Evolutionary conservation across 352 stramenopile genomes (phyloP), one percentile per base, ranked within the genome.

Genomic region (Phytophthora ramorum): DNA sequence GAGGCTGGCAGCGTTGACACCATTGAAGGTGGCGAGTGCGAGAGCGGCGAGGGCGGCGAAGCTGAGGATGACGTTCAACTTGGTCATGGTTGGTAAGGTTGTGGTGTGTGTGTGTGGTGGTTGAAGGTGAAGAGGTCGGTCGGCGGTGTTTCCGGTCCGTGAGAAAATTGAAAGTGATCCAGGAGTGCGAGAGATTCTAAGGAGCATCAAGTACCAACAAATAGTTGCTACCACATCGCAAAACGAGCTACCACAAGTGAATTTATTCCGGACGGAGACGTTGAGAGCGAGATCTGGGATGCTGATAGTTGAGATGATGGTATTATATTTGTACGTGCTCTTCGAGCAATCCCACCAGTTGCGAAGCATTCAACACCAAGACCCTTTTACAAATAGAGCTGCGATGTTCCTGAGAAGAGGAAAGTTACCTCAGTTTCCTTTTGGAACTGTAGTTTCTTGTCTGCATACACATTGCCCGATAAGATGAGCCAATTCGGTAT

Each of bases 41-140:
- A 63, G 28, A 13, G 30, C 57, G 13, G 58, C 55, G 10, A 32
- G 41, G 37, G 63, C 63, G 10, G 50, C 57, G 38, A 72, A 58
- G 49, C 43, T 63, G 34, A 71, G 43, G 37, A 71, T 58, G 46
- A 63, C 24, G 48, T 58, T 71, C 37, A 71, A 48, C 48, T 71
- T 71, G 64, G 57, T 59, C 57, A 67, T 72, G 30, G 17, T 63
- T 55, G 30, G 4, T 52, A 17, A 20, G 19, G 20, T 51, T 12
- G 8, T 49, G 20, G 12, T n/a, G n/a, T n/a, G n/a, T n/a, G n/a
- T n/a, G 17, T 41, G 14, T 41, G 6, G n/a, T 41, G 35, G 35
- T 17, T 17, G 14, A 41, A 17, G 34, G 9, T 7, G 40, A 43
- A 35, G 28, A 38, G 51, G n/a, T 26, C 2, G 38, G 38, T 47